These are phyloP conservation scores for Podospora tetraspora DNA, from an alignment of 495 filamentous ascomycete genomes.

Conservation along the genomic window DNA sequence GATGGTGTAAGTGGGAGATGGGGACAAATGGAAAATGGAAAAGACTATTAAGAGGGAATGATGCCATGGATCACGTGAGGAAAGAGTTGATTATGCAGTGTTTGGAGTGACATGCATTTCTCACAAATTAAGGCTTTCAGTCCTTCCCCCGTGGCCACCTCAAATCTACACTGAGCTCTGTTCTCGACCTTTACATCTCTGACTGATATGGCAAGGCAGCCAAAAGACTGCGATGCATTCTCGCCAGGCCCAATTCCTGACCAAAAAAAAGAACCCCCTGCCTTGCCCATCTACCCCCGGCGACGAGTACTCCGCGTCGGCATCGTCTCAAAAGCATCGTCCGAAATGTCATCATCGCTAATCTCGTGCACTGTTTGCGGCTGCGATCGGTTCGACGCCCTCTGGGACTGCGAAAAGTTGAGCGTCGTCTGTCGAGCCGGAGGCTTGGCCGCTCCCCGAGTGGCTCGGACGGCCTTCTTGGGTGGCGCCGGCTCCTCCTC, in stretches of 20 bases:
- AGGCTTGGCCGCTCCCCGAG: constrained; percentile 28
- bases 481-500: constrained; percentile 38
- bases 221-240: not conserved
- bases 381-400: constrained; percentile 30
- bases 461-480: constrained; percentile 37
- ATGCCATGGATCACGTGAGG: not conserved
- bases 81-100: not conserved
- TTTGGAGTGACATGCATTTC: not conserved
- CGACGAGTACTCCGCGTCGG: constrained; percentile 31
- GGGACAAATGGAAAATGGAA: too few relatives aligned
- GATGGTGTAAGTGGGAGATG: not conserved
- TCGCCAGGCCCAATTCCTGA: not conserved
- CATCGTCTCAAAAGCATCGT: constrained; percentile 72
- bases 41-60: not conserved
- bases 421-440: constrained; percentile 61
- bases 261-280: not conserved
- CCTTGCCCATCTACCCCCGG: not conserved
- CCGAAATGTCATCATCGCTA: constrained; percentile 72
- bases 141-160: not conserved
- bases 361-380: constrained; percentile 53
- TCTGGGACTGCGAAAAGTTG: constrained; percentile 54
- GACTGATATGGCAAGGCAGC: not conserved
- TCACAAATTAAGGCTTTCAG: not conserved
- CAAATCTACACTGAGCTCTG: not conserved
- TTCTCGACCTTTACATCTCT: not conserved